phyloP scores from a whole-genome alignment of 177 flowering plant species.

The Vitis hybrid region DNA sequence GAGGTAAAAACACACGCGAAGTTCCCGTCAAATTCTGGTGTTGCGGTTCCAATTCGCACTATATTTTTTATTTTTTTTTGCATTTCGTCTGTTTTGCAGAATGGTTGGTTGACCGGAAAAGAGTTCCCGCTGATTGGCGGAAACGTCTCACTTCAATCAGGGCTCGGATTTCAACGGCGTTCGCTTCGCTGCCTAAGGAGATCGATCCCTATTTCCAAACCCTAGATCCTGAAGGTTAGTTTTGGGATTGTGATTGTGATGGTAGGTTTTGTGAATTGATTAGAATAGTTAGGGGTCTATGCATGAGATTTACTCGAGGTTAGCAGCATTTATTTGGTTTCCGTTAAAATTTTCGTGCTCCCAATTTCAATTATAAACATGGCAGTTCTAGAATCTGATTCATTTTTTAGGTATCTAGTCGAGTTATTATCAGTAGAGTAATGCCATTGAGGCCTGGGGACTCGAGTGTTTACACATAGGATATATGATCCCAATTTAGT shows the following conservation, averaged over 20 bases:
- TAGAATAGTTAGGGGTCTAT: not conserved
- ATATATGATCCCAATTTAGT: no score
- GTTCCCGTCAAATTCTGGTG: not conserved
- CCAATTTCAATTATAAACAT: no score
- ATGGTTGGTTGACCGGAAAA: slow-evolving; percentile 96
- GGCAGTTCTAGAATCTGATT: no score
- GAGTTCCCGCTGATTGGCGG: slow-evolving; percentile 84
- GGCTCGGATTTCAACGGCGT: slow-evolving; percentile 59
- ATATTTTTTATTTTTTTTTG: not conserved
- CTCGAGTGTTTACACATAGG: no score
- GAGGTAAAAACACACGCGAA: slow-evolving; percentile 40
- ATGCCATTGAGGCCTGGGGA: no score
- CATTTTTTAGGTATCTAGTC: no score
- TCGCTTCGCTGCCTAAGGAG: slow-evolving; percentile 75
- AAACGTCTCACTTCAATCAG: slow-evolving; percentile 61
- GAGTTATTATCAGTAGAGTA: no score
- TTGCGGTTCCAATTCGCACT: not conserved
- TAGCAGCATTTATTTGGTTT: no score
- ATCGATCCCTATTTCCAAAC: slow-evolving; percentile 75
- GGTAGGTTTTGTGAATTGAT: no score
- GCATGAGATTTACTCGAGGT: not conserved
- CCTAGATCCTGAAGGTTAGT: slow-evolving; percentile 73
- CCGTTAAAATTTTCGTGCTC: no score
- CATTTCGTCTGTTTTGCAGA: slow-evolving; percentile 39
- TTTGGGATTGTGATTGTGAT: no score